These are phyloP conservation scores for Scedosporium aurantiacum DNA, from an alignment of 2,329 filamentous ascomycete species.

Conservation along the genomic window DNA sequence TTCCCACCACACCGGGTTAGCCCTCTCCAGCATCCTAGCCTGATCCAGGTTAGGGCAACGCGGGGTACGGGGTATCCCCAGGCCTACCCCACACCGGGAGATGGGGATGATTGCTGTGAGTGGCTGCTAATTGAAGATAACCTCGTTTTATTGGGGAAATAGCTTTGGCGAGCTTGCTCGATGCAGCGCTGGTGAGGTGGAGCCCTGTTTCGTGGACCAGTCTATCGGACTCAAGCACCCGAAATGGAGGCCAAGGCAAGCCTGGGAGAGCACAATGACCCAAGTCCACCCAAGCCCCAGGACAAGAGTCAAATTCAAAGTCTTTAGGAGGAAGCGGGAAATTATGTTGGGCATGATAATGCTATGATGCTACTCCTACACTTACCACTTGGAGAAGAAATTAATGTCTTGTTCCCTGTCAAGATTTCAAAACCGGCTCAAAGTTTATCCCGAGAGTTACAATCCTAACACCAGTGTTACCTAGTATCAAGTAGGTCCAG, in stretches of 20 bases:
- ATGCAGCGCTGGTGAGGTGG: not conserved
- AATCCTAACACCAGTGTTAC: too few relatives aligned
- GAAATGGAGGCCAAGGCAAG: not conserved
- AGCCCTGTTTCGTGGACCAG: not conserved
- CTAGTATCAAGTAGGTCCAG: too few relatives aligned
- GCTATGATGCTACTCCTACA: too few relatives aligned
- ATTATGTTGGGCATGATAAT: too few relatives aligned
- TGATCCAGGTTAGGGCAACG: not conserved
- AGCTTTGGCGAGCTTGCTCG: not conserved
- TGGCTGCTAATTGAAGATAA: not conserved
- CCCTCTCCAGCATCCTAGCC: not conserved
- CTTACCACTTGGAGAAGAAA: too few relatives aligned
- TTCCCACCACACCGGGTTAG: not conserved
- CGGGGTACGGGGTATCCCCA: conserved; percentile 5
- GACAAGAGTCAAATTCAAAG: too few relatives aligned
- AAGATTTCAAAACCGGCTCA: too few relatives aligned
- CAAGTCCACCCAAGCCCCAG: too few relatives aligned
- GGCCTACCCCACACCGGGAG: conserved; percentile 1
- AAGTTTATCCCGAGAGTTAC: too few relatives aligned
- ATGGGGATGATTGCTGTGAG: not conserved
- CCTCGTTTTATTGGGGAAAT: not conserved
- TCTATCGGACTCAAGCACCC: not conserved
- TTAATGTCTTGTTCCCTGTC: too few relatives aligned
- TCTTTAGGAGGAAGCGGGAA: too few relatives aligned
- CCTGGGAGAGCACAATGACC: not conserved